Evolutionary conservation across 2,329 filamentous ascomycete species (phyloP).

Genomic region (Dothidotthia symphoricarpi): DNA sequence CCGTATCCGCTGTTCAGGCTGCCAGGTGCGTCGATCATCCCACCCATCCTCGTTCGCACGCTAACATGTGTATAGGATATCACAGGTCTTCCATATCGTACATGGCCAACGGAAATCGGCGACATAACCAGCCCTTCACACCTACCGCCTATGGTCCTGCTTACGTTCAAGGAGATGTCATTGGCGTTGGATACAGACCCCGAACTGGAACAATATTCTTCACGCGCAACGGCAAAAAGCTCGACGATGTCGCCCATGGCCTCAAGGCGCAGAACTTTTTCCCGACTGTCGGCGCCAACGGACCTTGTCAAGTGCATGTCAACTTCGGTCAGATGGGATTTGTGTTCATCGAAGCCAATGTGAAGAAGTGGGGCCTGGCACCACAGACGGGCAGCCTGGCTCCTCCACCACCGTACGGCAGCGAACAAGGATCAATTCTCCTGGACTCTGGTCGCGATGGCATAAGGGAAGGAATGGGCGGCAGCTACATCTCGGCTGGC

Average conservation of each 20-base stretch:
- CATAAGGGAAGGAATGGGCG: conserved; percentile 53
- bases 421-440: conserved; percentile 93
- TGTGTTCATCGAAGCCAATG: conserved; percentile 98
- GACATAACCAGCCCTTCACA: conserved; percentile 89
- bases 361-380: conserved; percentile 98
- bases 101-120: conserved; percentile 78
- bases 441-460: conserved; percentile 72
- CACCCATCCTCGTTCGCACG: not conserved
- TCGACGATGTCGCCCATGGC: conserved; percentile 91
- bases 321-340: conserved; percentile 98
- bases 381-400: conserved; percentile 94
- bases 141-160: conserved; percentile 76
- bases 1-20: conserved; percentile 93
- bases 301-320: conserved; percentile 87
- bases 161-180: conserved; percentile 89
- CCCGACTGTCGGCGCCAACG: conserved; percentile 93
- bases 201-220: conserved; percentile 96
- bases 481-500: conserved; percentile 48
- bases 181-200: conserved; percentile 92
- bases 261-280: conserved; percentile 97
- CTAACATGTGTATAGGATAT: conserved; percentile 59
- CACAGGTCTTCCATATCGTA: conserved; percentile 94
- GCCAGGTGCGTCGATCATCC: conserved; percentile 64
- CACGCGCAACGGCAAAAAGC: conserved; percentile 94
- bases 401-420: conserved; percentile 93